phyloP scores from a whole-genome alignment of 768 basidiomycete species.

The Psilocybe subaeruginosa region DNA sequence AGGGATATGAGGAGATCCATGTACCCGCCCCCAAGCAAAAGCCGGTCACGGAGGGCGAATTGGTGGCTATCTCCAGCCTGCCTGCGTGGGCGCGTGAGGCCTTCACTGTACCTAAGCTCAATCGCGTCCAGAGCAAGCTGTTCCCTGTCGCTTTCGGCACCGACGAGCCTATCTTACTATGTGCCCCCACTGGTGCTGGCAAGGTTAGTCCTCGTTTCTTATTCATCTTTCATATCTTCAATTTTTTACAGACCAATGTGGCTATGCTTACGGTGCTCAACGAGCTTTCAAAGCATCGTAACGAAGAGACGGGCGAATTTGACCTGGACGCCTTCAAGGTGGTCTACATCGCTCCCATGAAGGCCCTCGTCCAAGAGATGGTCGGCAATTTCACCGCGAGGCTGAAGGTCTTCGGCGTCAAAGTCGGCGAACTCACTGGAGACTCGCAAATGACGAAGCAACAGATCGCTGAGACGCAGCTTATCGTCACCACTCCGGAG shows the following conservation, averaged over 20 bases:
- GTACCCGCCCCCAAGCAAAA: conserved; percentile 91
- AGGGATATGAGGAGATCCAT: conserved; percentile 98
- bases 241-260: conserved; percentile 82
- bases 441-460: conserved; percentile 98
- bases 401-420: conserved; percentile 70
- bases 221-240: conserved; percentile 5
- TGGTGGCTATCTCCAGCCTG: conserved; percentile 71
- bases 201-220: conserved; percentile 65
- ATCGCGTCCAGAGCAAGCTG: conserved; percentile 91
- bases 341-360: conserved; percentile 98
- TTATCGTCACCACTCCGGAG: conserved; percentile 98
- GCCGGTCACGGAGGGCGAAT: conserved; percentile 60
- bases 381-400: conserved; percentile 91
- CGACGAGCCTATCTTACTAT: conserved; percentile 93
- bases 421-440: conserved; percentile 94
- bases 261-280: conserved; percentile 95
- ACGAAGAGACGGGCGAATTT: conserved; percentile 77
- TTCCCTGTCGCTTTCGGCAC: conserved; percentile 93
- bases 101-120: conserved; percentile 81
- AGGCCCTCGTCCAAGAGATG: conserved; percentile 98
- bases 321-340: conserved; percentile 94
- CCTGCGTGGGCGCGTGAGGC: conserved; percentile 89
- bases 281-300: conserved; percentile 86
- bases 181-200: conserved; percentile 97
- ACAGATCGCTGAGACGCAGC: conserved; percentile 95